phyloP scores from a whole-genome alignment of 331 rosid genomes.

The Erythrophleum ivorense region DNA sequence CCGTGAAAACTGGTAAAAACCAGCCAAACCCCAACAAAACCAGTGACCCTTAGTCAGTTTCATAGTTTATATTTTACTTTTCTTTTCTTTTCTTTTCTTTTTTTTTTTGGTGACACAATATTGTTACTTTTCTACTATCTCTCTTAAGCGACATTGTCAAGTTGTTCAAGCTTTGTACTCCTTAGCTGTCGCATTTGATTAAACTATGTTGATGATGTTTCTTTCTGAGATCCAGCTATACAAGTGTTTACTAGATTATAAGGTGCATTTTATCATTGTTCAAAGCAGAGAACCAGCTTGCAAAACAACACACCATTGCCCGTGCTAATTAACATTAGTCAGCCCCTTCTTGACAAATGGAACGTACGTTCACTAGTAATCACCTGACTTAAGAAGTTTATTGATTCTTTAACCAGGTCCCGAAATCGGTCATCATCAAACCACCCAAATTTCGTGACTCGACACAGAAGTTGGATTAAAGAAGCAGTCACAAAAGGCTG shows the following conservation, averaged over 20 bases:
- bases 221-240: background rate
- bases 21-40: background rate
- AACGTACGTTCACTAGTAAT: background rate
- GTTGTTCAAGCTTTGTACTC: background rate
- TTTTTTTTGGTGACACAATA: background rate
- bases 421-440: conserved; percentile 93
- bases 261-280: background rate
- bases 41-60: background rate
- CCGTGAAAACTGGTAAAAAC: background rate
- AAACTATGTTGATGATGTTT: background rate
- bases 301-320: background rate
- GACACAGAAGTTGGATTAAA: conserved; percentile 81
- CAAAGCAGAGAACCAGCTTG: conserved; percentile 21
- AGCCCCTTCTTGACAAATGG: background rate
- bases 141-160: background rate
- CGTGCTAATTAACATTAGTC: conserved; percentile 6
- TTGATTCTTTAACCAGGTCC: conserved; percentile 90
- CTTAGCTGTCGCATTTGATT: background rate
- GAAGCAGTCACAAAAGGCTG: conserved; percentile 96
- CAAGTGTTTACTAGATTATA: background rate
- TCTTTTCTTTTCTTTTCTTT: background rate
- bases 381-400: conserved; percentile 91
- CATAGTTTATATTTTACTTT: background rate
- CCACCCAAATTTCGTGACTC: conserved; percentile 98
- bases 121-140: background rate